Conservation (phyloP, 2,329 filamentous ascomycete genomes). For the Beauveria medogensis region DNA sequence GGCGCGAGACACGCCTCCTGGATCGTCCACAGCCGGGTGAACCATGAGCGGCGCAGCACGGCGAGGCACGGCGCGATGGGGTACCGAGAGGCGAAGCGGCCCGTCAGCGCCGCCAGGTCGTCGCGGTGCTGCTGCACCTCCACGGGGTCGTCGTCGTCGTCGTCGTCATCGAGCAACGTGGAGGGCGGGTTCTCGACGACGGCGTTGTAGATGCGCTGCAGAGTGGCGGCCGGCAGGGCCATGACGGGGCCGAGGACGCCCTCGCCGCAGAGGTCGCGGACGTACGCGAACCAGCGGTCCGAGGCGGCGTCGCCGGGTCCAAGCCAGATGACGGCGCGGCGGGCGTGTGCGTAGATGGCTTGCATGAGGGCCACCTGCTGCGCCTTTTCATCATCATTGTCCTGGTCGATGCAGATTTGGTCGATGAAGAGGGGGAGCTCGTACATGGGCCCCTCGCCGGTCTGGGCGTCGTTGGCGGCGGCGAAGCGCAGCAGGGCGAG, state of each 20-base stretch:
- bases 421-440: conserved; percentile 22
- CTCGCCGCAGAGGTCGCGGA: conserved; percentile 14
- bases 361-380: conserved; percentile 23
- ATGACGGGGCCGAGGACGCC: conserved; percentile 18
- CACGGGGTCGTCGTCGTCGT: not conserved
- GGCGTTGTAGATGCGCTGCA: conserved; percentile 22
- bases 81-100: conserved; percentile 16
- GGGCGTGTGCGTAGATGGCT: conserved; percentile 20
- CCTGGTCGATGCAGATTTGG: conserved; percentile 26
- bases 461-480: not conserved
- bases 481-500: conserved; percentile 18
- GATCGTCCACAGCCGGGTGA: conserved; percentile 26
- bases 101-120: conserved; percentile 19
- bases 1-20: conserved; percentile 25
- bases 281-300: conserved; percentile 16
- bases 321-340: conserved; percentile 21
- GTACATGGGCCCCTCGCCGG: not conserved
- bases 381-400: conserved; percentile 17
- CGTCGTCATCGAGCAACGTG: conserved; percentile 13
- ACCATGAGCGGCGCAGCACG: conserved; percentile 23
- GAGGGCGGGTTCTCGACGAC: conserved; percentile 16
- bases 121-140: conserved; percentile 19
- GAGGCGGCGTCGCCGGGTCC: conserved; percentile 18
- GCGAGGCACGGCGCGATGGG: conserved; percentile 21
- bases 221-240: conserved; percentile 17